A percentile compares a stretch with the other conserved stretches of the same genome.
Evolutionary conservation across 306 rosid species (phyloP).

Genomic region (Datisca glomerata): DNA sequence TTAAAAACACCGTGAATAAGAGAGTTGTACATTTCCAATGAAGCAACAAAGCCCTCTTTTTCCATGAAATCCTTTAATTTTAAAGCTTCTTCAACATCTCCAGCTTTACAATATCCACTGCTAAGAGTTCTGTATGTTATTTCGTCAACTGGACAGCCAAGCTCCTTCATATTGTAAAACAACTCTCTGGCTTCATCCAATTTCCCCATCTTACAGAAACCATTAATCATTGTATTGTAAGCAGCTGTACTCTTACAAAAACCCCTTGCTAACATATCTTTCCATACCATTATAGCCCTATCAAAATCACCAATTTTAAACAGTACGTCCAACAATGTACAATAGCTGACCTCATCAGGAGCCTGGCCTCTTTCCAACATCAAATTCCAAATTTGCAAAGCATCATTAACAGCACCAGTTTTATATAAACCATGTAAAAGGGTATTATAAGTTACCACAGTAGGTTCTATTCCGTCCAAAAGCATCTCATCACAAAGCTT

Average conservation of each 20-base stretch:
- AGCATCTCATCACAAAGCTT: constrained; percentile 53
- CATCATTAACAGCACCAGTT: constrained; percentile 32
- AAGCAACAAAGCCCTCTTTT: constrained; percentile 26
- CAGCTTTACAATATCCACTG: constrained; percentile 62
- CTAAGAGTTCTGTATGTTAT: constrained; percentile 57
- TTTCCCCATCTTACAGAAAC: constrained; percentile 76
- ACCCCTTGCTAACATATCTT: constrained; percentile 43
- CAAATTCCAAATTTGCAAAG: constrained; percentile 44
- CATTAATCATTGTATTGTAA: constrained; percentile 61
- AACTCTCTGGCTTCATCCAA: constrained; percentile 48
- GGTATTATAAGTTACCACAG: constrained; percentile 57
- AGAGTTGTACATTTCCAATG: constrained; percentile 80
- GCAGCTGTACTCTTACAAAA: constrained; percentile 39
- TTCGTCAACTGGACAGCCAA: constrained; percentile 62
- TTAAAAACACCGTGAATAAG: constrained; percentile 56
- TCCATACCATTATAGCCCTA: constrained; percentile 45
- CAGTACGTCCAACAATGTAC: constrained; percentile 62
- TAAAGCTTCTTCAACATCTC: constrained; percentile 49
- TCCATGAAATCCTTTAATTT: constrained; percentile 53
- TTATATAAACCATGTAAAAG: constrained; percentile 55
- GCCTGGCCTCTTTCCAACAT: constrained; percentile 50
- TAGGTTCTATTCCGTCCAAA: constrained; percentile 34
- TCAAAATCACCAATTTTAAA: constrained; percentile 53
- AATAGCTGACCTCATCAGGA: constrained; percentile 58
- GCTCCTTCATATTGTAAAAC: constrained; percentile 60